Evolutionary conservation across 805 yeast species (phyloP), one percentile per base, ranked within the genome.

Genomic region (Yamadazyma phyllophila): DNA sequence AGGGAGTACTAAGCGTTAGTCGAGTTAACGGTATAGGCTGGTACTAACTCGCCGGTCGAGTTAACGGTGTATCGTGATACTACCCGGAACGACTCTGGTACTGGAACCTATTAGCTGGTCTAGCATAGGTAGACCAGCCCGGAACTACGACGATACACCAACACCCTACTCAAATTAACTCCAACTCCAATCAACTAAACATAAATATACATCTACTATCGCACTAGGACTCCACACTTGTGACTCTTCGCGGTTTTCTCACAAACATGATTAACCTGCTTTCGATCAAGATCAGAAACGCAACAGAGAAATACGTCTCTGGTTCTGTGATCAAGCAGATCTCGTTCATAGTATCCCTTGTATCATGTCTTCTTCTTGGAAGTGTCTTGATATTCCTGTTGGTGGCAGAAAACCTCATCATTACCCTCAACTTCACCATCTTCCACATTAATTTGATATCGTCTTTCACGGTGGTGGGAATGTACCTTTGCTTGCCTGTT

Each of bases 381-480:
- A 86, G 95, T 3, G 85, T 92, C 42, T 74, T 88, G 48, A 74
- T 91, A 15, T 88, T 90, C 60, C 84, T 97, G 7, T 68, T 92
- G 34, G 91, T 84, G 63, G 79, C 96, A 5, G 77, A 85, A 14
- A 78, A 83, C 12, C 79, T 94, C 60, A 82, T 81, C 47, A 59
- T 66, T 10, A 61, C 68, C n/a, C 66, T 85, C 39, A 76, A 80
- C 2, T 82, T 85, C 56, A 64, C 82, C 1, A 88, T 88, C 52
- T 69, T 87, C 43, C 65, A 73, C 41, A 72, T 77, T 61, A 94
- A 92, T 65, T 63, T 81, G 45, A 81, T 92, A 10, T 85, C 95
- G 4, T 83, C 89, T 26, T 71, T 78, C 17, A 82, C 88, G 32
- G 83, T 86, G 26, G 61, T 86, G 48, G 97, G 97, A 2, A 81